Evolutionary conservation across 441 rosid genomes (phyloP).

Genomic region (Pelargonium fulgidum): DNA sequence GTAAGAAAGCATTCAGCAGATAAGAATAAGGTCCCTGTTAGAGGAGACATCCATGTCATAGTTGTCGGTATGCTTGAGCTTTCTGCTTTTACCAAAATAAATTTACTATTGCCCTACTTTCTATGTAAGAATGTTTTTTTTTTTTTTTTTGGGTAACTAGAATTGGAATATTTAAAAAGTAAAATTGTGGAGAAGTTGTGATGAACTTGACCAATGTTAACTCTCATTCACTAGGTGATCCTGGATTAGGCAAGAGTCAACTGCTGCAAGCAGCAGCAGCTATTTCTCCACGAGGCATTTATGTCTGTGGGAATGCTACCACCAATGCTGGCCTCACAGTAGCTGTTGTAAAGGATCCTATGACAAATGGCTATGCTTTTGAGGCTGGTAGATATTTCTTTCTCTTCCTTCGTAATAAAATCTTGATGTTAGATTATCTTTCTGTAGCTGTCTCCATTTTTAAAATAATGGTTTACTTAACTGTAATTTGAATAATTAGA

Average conservation of each 20-base stretch:
- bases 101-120: background rate
- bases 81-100: slow-evolving; percentile 6
- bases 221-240: slow-evolving; percentile 62
- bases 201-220: slow-evolving; percentile 12
- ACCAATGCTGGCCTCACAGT: slow-evolving; percentile 98
- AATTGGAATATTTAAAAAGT: slow-evolving; percentile 4
- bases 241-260: slow-evolving; percentile 97
- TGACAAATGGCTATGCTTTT: slow-evolving; percentile 89
- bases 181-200: slow-evolving; percentile 7
- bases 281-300: slow-evolving; percentile 93
- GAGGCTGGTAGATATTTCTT: slow-evolving; percentile 74
- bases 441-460: slow-evolving; percentile 6
- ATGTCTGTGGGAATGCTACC: slow-evolving; percentile 96
- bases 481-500: background rate
- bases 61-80: slow-evolving; percentile 66
- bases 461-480: slow-evolving; percentile 14
- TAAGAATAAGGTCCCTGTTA: slow-evolving; percentile 89
- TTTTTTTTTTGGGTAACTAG: background rate
- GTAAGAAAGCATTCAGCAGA: slow-evolving; percentile 86
- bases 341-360: slow-evolving; percentile 89
- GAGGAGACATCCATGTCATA: slow-evolving; percentile 98
- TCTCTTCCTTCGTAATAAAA: slow-evolving; percentile 14
- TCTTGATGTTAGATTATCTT: slow-evolving; percentile 5
- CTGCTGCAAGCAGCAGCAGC: slow-evolving; percentile 95
- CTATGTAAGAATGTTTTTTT: background rate